Conservation (phyloP, 306 rosid species). For the Casuarina glauca region DNA sequence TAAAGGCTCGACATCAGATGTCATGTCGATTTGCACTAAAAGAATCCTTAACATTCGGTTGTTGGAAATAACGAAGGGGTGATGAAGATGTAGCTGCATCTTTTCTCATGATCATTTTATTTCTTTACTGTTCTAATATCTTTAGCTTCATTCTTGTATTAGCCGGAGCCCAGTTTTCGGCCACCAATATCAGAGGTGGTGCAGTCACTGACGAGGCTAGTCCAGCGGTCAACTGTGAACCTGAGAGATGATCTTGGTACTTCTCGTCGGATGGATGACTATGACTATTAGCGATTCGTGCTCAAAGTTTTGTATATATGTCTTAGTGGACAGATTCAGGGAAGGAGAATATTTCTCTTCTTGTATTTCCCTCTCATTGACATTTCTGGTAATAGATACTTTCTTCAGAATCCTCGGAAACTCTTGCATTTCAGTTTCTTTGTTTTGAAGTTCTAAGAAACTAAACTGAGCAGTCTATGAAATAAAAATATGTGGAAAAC, state of each 20-base stretch:
- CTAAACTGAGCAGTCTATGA: neutral
- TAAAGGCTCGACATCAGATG: neutral
- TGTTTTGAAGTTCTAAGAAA: neutral
- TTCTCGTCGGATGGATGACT: conserved; percentile 48
- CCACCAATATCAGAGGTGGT: conserved; percentile 83
- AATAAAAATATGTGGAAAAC: neutral
- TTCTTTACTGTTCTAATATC: neutral
- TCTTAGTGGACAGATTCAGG: neutral
- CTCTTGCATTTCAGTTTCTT: neutral
- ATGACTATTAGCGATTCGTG: conserved; percentile 27
- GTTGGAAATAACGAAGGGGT: neutral
- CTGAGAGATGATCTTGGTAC: conserved; percentile 60
- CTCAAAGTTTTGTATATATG: conserved; percentile 1
- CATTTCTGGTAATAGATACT: neutral
- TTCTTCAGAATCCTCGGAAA: neutral
- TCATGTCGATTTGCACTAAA: neutral
- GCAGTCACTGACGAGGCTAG: conserved; percentile 60
- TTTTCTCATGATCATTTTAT: neutral
- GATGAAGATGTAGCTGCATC: neutral
- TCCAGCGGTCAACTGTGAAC: conserved; percentile 56
- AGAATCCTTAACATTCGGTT: neutral
- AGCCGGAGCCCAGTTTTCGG: conserved; percentile 76
- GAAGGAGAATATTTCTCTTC: neutral
- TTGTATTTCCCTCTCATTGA: neutral
- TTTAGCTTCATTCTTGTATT: neutral